Conservation (phyloP, 805 yeast genomes). For the Metschnikowia lunata region DNA sequence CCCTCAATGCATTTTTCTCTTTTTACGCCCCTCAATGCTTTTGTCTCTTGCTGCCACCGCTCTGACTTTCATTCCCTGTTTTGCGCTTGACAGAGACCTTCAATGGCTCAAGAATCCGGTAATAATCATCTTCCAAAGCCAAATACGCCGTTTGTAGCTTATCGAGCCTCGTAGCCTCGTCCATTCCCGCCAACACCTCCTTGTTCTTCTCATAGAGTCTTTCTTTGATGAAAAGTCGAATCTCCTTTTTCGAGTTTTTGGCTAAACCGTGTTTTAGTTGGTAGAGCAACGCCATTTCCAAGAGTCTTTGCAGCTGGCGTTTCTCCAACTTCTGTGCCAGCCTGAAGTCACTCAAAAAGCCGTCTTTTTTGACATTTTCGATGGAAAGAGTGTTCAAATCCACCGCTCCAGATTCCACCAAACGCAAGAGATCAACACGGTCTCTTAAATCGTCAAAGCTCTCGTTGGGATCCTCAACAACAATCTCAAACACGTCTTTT, state of each 20-base stretch:
- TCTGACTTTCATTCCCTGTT: background rate
- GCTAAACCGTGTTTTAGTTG: slow-evolving; percentile 24
- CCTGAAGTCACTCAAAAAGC: slow-evolving; percentile 42
- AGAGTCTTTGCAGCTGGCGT: slow-evolving; percentile 70
- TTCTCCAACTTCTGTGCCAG: slow-evolving; percentile 55
- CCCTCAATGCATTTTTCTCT: no score
- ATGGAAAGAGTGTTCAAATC: slow-evolving; percentile 9
- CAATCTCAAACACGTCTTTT: slow-evolving; percentile 56
- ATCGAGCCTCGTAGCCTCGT: slow-evolving; percentile 57
- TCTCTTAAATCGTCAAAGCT: slow-evolving; percentile 89
- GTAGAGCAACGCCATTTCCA: slow-evolving; percentile 68
- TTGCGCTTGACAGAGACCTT: slow-evolving; percentile 19
- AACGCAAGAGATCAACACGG: slow-evolving; percentile 57
- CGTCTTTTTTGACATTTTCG: slow-evolving; percentile 9
- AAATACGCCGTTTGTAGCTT: slow-evolving; percentile 74
- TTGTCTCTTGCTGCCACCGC: slow-evolving; percentile 4
- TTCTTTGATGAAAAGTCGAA: slow-evolving; percentile 63
- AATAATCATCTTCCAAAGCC: slow-evolving; percentile 66
- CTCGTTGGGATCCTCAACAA: slow-evolving; percentile 93
- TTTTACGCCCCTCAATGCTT: background rate
- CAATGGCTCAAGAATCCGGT: slow-evolving; percentile 45
- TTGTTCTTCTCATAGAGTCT: slow-evolving; percentile 74
- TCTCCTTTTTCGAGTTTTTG: slow-evolving; percentile 29
- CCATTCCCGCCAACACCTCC: slow-evolving; percentile 69
- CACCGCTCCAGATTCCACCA: slow-evolving; percentile 6